Percentiles rank a stretch among this genome's conserved stretches.
Conservation (phyloP, 768 basidiomycete species). For the Tephrocybe sp. region DNA sequence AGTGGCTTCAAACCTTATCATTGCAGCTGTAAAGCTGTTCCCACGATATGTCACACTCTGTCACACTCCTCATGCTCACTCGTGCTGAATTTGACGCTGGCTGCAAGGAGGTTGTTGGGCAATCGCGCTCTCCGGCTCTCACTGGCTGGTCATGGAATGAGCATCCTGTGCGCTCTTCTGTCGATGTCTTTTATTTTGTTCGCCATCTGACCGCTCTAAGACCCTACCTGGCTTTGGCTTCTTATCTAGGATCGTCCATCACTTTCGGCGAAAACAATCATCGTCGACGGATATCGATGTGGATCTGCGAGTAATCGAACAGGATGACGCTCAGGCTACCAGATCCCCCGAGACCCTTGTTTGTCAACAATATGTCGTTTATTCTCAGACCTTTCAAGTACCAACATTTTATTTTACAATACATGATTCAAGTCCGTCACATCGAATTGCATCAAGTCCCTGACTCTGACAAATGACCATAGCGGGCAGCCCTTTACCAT, state of each 20-base stretch:
- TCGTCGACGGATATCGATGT: conserved; percentile 15
- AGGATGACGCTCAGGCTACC: conserved; percentile 39
- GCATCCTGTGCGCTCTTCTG: conserved; percentile 42
- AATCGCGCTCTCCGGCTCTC: background rate
- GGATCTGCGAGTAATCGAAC: conserved; percentile 19
- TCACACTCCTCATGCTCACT: conserved; percentile 45
- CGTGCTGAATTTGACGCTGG: conserved; percentile 59
- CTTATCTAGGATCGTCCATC: conserved; percentile 37
- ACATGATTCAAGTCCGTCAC: conserved; percentile 62
- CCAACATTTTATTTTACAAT: conserved; percentile 83
- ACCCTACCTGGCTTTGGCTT: conserved; percentile 41
- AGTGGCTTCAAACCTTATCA: conserved; percentile 68
- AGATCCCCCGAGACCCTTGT: conserved; percentile 32
- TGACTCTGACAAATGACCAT: conserved; percentile 13
- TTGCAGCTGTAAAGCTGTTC: conserved; percentile 45
- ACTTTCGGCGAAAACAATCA: conserved; percentile 18
- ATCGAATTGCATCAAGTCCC: background rate
- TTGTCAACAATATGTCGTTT: conserved; percentile 67
- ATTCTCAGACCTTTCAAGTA: conserved; percentile 76
- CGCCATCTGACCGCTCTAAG: conserved; percentile 20
- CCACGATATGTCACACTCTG: conserved; percentile 34
- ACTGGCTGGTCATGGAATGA: conserved; percentile 63
- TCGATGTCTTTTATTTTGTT: conserved; percentile 3
- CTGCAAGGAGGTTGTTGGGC: conserved; percentile 48
- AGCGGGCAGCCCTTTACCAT: conserved; percentile 65